phyloP scores from a whole-genome alignment of 1,284 basidiomycete species.

The Ganoderma lingzhi region DNA sequence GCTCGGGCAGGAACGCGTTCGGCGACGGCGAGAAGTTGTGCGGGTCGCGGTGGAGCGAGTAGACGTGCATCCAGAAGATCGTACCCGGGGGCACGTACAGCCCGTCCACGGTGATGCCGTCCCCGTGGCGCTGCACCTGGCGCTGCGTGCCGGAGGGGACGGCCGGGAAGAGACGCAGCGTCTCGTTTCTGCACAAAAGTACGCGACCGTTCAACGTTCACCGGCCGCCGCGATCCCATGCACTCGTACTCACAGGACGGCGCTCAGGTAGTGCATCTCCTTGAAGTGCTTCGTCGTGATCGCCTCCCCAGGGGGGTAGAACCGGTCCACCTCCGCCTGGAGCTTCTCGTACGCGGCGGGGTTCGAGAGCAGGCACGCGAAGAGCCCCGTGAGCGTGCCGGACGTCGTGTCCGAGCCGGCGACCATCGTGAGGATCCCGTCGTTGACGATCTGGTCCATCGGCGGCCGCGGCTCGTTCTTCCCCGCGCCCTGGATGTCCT shows the following conservation, averaged over 20 bases:
- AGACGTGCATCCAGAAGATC: conserved; percentile 32
- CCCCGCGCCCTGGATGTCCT: conserved; percentile 24
- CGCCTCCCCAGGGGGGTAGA: conserved; percentile 37
- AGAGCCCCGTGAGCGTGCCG: conserved; percentile 30
- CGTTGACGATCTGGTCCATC: conserved; percentile 28
- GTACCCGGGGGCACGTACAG: conserved; percentile 41
- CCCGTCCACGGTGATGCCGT: conserved; percentile 31
- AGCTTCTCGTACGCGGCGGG: conserved; percentile 34
- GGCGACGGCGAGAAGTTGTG: conserved; percentile 40
- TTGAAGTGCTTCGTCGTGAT: conserved; percentile 33
- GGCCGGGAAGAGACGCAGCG: conserved; percentile 61
- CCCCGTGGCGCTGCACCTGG: conserved; percentile 37
- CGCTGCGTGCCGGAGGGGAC: conserved; percentile 60
- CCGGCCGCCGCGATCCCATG: too few relatives aligned
- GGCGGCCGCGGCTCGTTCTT: conserved; percentile 23
- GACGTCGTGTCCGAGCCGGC: conserved; percentile 45
- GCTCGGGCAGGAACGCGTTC: conserved; percentile 38
- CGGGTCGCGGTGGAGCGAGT: conserved; percentile 40
- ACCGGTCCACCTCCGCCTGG: conserved; percentile 39
- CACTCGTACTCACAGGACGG: conserved; percentile 38
- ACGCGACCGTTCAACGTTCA: too few relatives aligned
- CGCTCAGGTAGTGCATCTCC: conserved; percentile 43
- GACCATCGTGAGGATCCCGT: conserved; percentile 34
- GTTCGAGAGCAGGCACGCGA: conserved; percentile 36
- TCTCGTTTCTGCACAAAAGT: conserved; percentile 56